Evolutionary conservation across 495 filamentous ascomycete species (phyloP), one percentile per base, ranked within the genome.

Genomic region (Lineolata rhizophorae): DNA sequence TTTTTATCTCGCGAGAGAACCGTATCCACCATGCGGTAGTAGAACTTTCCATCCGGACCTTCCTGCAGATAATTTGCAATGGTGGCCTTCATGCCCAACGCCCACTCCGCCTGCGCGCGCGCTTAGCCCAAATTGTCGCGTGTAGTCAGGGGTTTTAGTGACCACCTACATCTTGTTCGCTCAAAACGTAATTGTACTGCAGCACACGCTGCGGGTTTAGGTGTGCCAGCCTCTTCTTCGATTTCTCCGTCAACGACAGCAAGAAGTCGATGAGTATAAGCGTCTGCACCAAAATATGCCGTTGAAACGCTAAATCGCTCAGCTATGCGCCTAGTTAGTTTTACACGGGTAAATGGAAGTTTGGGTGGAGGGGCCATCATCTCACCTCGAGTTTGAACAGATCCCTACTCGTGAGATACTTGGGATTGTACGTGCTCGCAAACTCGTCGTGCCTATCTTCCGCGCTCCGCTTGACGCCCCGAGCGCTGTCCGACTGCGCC

Each of bases 1-100:
- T 93, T 91, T 52, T 92, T 93, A 53, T 99, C 87, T 35, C 87
- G 64, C 4, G 81, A 77, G 14, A 99, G 62, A 12, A 95, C 82
- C 3, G 83, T 93, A 44, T 94, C 85, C 21, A 99, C 79, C 67
- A 92, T 83, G 18, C 87, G 77, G 48, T 78, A 79, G 52, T 94
- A 99, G 51, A 90, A 87, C 34, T 74, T 76, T 10, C 90, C 90
- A 35, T 80, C 72, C n/a, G 53, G 48, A 9, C 72, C 75, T 43
- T 78, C 60, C 38, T 72, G 72, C 18, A 99, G 63, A 47, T 92
- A 91, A 14, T 61, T 63, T 31, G 71, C 70, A 35, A 99, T 90
- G 2, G 57, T 53, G 21, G 61, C 61, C 41, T 76, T 74, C 54
- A 73, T 91, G 14, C 64, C 60, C 9, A 53, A 53, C 13, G 71